phyloP scores from a whole-genome alignment of 192 early-diverging fungal genomes.

The Irineochytrium annulatum region DNA sequence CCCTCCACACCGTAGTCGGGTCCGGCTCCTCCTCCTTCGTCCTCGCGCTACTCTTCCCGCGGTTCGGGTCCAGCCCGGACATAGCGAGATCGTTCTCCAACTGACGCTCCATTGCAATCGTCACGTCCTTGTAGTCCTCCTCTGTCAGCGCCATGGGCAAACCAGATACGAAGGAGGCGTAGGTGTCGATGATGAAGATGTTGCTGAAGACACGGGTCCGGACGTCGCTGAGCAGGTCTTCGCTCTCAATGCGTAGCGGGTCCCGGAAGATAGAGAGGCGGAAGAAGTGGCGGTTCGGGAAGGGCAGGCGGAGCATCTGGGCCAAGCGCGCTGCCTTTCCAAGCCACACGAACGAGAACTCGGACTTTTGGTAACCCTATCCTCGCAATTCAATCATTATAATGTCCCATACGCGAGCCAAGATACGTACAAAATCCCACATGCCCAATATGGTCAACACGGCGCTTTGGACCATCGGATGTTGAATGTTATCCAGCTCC shows the following conservation, averaged over 20 bases:
- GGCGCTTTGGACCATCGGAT: not conserved
- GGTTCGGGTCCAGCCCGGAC: not conserved
- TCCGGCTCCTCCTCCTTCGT: not conserved
- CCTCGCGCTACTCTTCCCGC: not conserved
- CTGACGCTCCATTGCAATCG: not conserved
- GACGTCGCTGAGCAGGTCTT: not conserved
- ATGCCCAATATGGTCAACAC: not conserved
- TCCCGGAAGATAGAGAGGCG: too few species aligned
- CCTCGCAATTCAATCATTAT: too few species aligned
- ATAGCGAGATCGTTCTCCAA: too few species aligned
- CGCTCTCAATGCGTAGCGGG: too few species aligned
- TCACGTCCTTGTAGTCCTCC: not conserved
- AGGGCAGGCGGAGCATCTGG: too few species aligned
- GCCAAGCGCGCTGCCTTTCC: too few species aligned
- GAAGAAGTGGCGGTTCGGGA: too few species aligned
- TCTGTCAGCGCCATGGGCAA: not conserved
- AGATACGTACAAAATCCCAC: slow-evolving; percentile 4
- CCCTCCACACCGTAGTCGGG: not conserved
- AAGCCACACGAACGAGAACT: too few species aligned
- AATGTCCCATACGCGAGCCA: too few species aligned
- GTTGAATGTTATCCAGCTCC: not conserved
- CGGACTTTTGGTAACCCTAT: too few species aligned
- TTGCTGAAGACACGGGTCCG: not conserved
- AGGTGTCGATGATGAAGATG: not conserved
- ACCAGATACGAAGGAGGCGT: not conserved